Percentiles rank a stretch among this genome's conserved stretches.
These are phyloP conservation scores for Kwoniella dendrophila DNA, from an alignment of 768 basidiomycete species.

Conservation along the genomic window DNA sequence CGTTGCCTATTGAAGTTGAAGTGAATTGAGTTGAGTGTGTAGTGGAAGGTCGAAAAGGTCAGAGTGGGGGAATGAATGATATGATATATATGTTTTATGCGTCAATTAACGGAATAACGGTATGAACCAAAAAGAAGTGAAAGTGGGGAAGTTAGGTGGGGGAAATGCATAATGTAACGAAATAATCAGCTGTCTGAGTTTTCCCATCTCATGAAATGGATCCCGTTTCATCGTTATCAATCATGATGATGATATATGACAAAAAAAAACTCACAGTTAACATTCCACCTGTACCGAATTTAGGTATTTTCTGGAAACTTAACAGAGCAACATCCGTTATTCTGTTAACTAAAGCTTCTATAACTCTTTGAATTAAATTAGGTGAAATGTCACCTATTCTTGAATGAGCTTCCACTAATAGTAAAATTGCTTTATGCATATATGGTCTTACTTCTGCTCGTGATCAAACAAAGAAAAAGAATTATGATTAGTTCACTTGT, in stretches of 20 bases:
- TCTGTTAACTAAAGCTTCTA: constrained; percentile 78
- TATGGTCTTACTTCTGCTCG: constrained; percentile 87
- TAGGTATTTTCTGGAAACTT: constrained; percentile 83
- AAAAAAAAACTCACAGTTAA: constrained; percentile 67
- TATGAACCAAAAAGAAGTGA: no score
- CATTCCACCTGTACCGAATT: constrained; percentile 99
- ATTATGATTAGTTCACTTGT: not conserved
- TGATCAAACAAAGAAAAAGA: not conserved
- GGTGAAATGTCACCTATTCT: constrained; percentile 82
- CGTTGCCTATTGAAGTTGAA: constrained; percentile 82
- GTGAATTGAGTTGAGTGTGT: no score
- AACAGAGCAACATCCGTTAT: constrained; percentile 78
- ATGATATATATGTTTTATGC: no score
- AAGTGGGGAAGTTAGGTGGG: not conserved
- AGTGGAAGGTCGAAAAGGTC: not conserved
- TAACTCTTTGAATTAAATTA: constrained; percentile 75
- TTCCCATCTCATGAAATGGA: no score
- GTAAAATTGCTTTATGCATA: constrained; percentile 85
- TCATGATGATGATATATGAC: not conserved
- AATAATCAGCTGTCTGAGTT: not conserved
- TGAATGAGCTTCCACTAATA: constrained; percentile 87
- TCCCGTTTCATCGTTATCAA: no score
- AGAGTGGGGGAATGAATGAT: not conserved
- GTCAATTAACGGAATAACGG: no score
- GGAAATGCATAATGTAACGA: not conserved